Percentiles rank a stretch among this genome's conserved stretches.
These are phyloP conservation scores for Globisporangium uncinulatum DNA, from an alignment of 352 stramenopile genomes.

Conservation along the genomic window DNA sequence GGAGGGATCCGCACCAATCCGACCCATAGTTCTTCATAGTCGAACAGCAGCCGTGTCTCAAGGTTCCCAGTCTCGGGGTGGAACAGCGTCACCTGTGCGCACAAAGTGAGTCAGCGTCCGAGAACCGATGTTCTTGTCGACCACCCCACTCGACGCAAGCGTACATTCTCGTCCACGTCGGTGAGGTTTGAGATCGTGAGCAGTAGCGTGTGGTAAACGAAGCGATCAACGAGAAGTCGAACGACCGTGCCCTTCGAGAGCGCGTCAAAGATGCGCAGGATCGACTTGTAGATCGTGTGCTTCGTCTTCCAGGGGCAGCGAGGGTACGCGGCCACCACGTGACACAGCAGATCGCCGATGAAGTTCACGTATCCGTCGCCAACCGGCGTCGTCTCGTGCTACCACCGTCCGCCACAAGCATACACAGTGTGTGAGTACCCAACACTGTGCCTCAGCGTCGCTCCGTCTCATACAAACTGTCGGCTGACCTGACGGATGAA, in stretches of 20 bases:
- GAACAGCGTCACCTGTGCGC: conserved; percentile 42
- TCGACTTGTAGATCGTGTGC: conserved; percentile 40
- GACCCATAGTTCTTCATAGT: conserved; percentile 72
- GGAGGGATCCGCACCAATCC: conserved; percentile 6
- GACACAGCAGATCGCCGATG: conserved; percentile 47
- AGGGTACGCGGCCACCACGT: conserved; percentile 58
- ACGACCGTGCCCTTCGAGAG: conserved; percentile 29
- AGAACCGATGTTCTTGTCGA: neutral
- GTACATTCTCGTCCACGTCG: conserved; percentile 19
- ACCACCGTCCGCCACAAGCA: neutral
- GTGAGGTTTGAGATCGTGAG: conserved; percentile 65
- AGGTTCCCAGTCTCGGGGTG: conserved; percentile 68
- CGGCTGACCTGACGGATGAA: conserved; percentile 45
- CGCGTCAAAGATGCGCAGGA: conserved; percentile 37
- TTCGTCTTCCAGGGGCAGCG: conserved; percentile 62
- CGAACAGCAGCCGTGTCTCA: conserved; percentile 70
- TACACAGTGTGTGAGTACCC: neutral
- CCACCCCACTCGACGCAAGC: neutral
- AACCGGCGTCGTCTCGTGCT: conserved; percentile 22
- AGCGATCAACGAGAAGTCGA: conserved; percentile 37
- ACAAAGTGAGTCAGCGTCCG: neutral
- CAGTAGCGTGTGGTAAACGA: conserved; percentile 55
- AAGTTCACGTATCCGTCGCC: conserved; percentile 49
- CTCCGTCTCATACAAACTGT: too few relatives aligned
- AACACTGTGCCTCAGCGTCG: neutral